phyloP scores from a whole-genome alignment of 257 asterid species.

The Primulina huaijiensis region DNA sequence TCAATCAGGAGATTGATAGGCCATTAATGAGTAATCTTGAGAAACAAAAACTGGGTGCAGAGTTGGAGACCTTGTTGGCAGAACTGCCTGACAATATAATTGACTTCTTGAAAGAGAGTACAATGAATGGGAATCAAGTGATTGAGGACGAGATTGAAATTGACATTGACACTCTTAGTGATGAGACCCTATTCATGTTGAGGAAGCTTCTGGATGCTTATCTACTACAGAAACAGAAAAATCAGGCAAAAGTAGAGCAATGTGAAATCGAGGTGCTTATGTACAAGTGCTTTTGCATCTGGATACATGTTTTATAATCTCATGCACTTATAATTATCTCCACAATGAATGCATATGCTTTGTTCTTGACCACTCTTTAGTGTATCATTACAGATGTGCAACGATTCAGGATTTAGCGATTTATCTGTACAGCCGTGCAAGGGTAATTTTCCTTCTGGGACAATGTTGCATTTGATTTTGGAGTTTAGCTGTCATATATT shows the following conservation, averaged over 20 bases:
- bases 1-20: slow-evolving; percentile 44
- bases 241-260: slow-evolving; percentile 29
- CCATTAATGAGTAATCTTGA: slow-evolving; percentile 56
- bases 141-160: slow-evolving; percentile 87
- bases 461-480: slow-evolving; percentile 7
- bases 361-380: neutral
- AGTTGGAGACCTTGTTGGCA: slow-evolving; percentile 55
- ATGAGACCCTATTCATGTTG: slow-evolving; percentile 56
- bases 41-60: slow-evolving; percentile 56
- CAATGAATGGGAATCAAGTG: slow-evolving; percentile 46
- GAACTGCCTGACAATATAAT: slow-evolving; percentile 75
- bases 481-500: neutral
- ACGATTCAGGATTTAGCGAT: slow-evolving; percentile 53
- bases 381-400: slow-evolving; percentile 44
- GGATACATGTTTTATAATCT: neutral
- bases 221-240: slow-evolving; percentile 47
- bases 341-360: slow-evolving; percentile 4
- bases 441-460: slow-evolving; percentile 42
- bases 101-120: slow-evolving; percentile 59
- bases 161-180: slow-evolving; percentile 66
- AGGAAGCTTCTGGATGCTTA: slow-evolving; percentile 70
- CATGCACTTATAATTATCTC: slow-evolving; percentile 14
- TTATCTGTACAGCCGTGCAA: slow-evolving; percentile 46
- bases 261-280: slow-evolving; percentile 55
- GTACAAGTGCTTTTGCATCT: slow-evolving; percentile 16